Evolutionary conservation across 1,284 basidiomycete species (phyloP), one percentile per base, ranked within the genome.

Genomic region (Ceratobasidium sp.): DNA sequence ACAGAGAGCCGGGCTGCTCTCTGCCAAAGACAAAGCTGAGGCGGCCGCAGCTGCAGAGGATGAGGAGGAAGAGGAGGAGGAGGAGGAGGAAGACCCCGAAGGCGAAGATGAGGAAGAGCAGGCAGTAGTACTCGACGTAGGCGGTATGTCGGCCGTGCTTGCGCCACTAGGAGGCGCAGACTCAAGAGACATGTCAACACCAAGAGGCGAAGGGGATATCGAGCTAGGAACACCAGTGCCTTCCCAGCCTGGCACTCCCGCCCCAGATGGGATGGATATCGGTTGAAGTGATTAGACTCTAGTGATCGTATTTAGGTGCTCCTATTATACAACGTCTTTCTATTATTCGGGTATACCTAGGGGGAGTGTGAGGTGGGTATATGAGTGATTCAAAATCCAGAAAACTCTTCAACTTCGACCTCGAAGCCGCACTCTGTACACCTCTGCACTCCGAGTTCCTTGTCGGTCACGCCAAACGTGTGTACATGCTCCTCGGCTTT

Each of bases 401-500:
- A 93, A 77, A 95, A 85, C 79, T 92, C 90, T 82, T 97, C 94
- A 14, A 95, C 89, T 58, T 95, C 92, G 62, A 96, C 88, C 29
- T 91, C 90, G 80, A 96, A 95, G 1, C 94, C 95, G 82, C 95
- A 98, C 74, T 88, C 88, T 78, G 89, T 88, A 79, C 95, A 98
- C 49, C 91, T 85, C 83, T 97, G 93, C 77, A 86, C 84, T 9
- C 86, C 87, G 9, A 84, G 79, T 0, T 86, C 84, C 75, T 80
- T 77, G 78, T 90, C 86, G 2, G 88, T 83, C 41, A 85, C 85
- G 9, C 91, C 89, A 81, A 92, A 98, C 19, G 88, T 86, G 83
- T 98, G 96, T 74, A 88, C 88, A 81, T 98, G 96, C 81, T 95
- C 92, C 73, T 89, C 90, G 77, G 98, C 95, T 80, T 91, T 90